Evolutionary conservation across 2,329 filamentous ascomycete species (phyloP), one percentile per base, ranked within the genome.

Genomic region (Thelonectria olida): DNA sequence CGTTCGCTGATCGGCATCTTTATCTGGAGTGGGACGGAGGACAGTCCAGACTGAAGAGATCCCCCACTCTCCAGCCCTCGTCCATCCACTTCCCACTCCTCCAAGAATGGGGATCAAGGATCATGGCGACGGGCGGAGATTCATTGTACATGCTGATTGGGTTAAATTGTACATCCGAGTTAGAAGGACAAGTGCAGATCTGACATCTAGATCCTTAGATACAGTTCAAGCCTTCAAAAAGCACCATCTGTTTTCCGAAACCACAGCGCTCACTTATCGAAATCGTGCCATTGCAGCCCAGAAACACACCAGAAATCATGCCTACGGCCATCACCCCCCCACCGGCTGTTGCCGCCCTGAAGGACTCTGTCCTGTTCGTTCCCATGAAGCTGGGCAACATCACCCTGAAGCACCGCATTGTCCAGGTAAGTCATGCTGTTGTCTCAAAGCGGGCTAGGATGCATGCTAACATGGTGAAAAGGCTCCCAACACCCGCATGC

Each of bases 391-490:
- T 80, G 39, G 78, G 78, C 22, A 67, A 70, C 15, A 54, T 72
- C 25, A 63, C 62, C 7, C 68, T 80, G 23, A 67, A 73, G 28
- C 78, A 80, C 59, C 75, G 78, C 23, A 71, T 79, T 22, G 73
- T 77, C 9, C 74, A 77, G 70, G 76, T 74, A 48, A 1, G 62
- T 28, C 19, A 13, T 23, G 19, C 2, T 9, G 8, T n/a, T n/a
- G n/a, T n/a, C n/a, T n/a, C n/a, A n/a, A n/a, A n/a, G n/a, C n/a
- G n/a, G n/a, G 22, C 44, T 9, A 39, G n/a, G 36, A 39, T 12
- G 7, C n/a, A 13, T 4, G 2, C 58, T 61, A 10, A 61, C 47
- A 13, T 28, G 6, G 15, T 36, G 17, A 10, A 44, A 36, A 61
- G 72, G 67, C 67, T 22, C 67, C 67, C 42, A 65, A 55, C 50